phyloP scores from a whole-genome alignment of 371 early-diverging fungal genomes.

The Mucor mucedo region DNA sequence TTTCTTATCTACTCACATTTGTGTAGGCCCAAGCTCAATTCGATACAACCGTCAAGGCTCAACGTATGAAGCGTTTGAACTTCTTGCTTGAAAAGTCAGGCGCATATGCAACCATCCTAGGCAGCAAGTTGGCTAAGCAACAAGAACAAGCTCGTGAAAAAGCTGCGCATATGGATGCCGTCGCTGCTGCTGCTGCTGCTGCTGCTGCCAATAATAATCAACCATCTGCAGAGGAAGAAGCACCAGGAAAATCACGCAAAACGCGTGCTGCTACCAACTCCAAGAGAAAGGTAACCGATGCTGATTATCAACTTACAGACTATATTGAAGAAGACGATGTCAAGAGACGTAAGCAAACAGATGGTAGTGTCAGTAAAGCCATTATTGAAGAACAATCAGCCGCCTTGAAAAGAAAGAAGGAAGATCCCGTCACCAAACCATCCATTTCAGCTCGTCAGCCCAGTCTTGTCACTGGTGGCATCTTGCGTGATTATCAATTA shows the following conservation, averaged over 20 bases:
- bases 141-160: constrained; percentile 72
- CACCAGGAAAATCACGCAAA: constrained; percentile 7
- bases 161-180: constrained; percentile 43
- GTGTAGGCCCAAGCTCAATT: constrained; percentile 64
- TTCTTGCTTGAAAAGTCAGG: constrained; percentile 85
- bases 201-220: constrained; percentile 9
- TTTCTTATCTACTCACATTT: background rate
- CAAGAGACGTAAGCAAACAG: constrained; percentile 45
- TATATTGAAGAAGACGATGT: constrained; percentile 62
- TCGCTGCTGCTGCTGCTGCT: constrained; percentile 28
- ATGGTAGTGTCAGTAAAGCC: constrained; percentile 39
- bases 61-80: constrained; percentile 77
- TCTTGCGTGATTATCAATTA: constrained; percentile 93
- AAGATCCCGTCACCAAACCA: constrained; percentile 28
- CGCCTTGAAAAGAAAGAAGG: constrained; percentile 13
- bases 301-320: constrained; percentile 62
- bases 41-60: constrained; percentile 63
- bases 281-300: constrained; percentile 39
- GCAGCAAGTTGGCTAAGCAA: constrained; percentile 76
- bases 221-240: background rate
- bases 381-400: constrained; percentile 35
- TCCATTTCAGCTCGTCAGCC: constrained; percentile 77
- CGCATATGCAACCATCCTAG: constrained; percentile 81
- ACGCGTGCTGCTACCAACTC: constrained; percentile 8
- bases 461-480: constrained; percentile 78